Percentiles rank a stretch among this genome's conserved stretches.
Evolutionary conservation across 2,329 filamentous ascomycete genomes (phyloP).

Genomic region (Alternaria panax): DNA sequence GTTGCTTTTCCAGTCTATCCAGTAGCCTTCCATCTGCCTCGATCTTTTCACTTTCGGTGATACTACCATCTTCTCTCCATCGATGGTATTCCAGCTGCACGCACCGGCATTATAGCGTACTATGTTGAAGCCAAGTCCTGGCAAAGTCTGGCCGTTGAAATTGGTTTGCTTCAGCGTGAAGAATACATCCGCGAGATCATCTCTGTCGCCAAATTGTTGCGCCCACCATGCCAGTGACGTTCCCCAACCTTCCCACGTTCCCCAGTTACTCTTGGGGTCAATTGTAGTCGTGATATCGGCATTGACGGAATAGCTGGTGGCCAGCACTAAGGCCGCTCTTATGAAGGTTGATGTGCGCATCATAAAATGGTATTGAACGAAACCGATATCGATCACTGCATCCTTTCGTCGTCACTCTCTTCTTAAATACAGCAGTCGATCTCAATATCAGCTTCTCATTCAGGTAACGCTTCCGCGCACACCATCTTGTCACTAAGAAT

Average conservation of each 20-base stretch:
- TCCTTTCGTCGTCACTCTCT: neutral
- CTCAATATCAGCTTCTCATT: neutral
- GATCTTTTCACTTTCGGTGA: constrained; percentile 14
- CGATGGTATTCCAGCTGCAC: constrained; percentile 15
- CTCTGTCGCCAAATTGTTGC: constrained; percentile 10
- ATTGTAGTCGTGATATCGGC: constrained; percentile 12
- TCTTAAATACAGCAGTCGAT: neutral
- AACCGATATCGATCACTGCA: neutral
- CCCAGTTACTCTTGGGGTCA: constrained; percentile 14
- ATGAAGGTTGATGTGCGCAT: constrained; percentile 11
- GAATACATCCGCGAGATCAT: constrained; percentile 16
- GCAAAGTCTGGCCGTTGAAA: constrained; percentile 9
- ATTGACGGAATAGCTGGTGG: constrained; percentile 1
- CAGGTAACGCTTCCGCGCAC: constrained; percentile 3
- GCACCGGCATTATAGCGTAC: constrained; percentile 17
- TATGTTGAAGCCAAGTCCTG: constrained; percentile 13
- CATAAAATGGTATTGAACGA: neutral
- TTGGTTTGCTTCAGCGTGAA: constrained; percentile 11
- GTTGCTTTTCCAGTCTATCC: constrained; percentile 12
- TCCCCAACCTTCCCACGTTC: constrained; percentile 17
- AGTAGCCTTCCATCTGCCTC: constrained; percentile 17
- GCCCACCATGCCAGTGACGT: constrained; percentile 19
- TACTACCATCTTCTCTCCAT: constrained; percentile 9
- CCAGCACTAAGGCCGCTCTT: constrained; percentile 7
- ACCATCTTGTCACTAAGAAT: neutral